Conservation (phyloP, 139 green algal species). For the Dunaliella sp. region DNA sequence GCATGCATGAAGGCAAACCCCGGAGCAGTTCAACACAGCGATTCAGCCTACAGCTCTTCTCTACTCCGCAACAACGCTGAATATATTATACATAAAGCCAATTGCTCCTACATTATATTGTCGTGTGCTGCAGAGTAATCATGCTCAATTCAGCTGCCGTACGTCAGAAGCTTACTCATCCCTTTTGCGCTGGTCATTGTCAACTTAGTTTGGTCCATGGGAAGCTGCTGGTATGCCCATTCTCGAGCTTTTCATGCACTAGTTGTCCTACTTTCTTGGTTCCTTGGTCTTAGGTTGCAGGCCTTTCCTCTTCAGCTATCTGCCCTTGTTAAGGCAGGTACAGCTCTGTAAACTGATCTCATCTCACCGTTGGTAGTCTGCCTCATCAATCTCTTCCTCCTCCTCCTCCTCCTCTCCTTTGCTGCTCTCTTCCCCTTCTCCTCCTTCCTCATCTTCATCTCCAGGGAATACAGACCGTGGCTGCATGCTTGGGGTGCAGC, state of each 20-base stretch:
- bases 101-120: too few species aligned
- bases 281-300: too few species aligned
- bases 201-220: not conserved
- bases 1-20: too few species aligned
- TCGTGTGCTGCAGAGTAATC: too few species aligned
- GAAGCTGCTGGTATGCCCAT: not conserved
- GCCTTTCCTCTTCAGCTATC: not conserved
- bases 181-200: too few species aligned
- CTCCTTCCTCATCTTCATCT: conserved; percentile 7
- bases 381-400: conserved; percentile 15
- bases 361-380: not conserved
- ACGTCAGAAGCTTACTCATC: too few species aligned
- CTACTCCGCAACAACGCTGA: too few species aligned
- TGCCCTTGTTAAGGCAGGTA: not conserved
- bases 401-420: conserved; percentile 18
- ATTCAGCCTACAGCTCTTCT: too few species aligned
- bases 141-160: too few species aligned
- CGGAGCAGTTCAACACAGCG: too few species aligned
- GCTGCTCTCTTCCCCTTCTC: not conserved
- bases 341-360: not conserved
- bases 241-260: too few species aligned
- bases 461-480: not conserved
- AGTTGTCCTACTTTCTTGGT: not conserved
- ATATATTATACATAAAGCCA: too few species aligned
- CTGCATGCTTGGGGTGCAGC: conserved; percentile 16